phyloP scores from a whole-genome alignment of 1,284 basidiomycete genomes.

The Pseudozyma hubeiensis region DNA sequence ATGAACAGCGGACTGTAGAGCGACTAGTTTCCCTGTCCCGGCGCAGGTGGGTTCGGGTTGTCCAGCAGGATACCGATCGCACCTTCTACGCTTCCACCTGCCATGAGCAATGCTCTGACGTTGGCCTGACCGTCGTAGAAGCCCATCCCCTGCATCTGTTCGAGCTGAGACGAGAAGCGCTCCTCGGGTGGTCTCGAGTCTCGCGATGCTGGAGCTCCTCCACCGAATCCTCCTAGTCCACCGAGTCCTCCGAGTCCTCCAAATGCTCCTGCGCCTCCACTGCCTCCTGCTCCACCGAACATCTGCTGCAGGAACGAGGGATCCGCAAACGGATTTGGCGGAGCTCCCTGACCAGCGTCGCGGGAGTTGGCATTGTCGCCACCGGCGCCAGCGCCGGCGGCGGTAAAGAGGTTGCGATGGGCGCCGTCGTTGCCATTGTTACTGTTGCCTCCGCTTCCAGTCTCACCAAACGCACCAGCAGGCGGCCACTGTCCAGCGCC shows the following conservation, averaged over 20 bases:
- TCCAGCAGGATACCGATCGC: slow-evolving; percentile 60
- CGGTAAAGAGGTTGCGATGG: slow-evolving; percentile 12
- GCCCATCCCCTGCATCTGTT: slow-evolving; percentile 66
- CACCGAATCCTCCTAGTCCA: slow-evolving; percentile 26
- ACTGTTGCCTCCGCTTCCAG: slow-evolving; percentile 7
- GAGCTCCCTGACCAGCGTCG: slow-evolving; percentile 5
- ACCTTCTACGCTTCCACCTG: slow-evolving; percentile 62
- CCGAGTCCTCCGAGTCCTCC: slow-evolving; percentile 41
- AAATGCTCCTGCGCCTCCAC: slow-evolving; percentile 36
- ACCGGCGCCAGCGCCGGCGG: slow-evolving; percentile 14
- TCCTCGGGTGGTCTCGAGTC: slow-evolving; percentile 63
- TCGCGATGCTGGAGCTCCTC: slow-evolving; percentile 24
- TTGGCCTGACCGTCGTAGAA: slow-evolving; percentile 64
- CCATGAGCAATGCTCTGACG: slow-evolving; percentile 60
- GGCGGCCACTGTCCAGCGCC: slow-evolving; percentile 51
- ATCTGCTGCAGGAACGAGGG: slow-evolving; percentile 47
- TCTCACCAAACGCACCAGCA: slow-evolving; percentile 51
- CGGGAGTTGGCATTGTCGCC: slow-evolving; percentile 22
- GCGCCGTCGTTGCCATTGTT: slow-evolving; percentile 20
- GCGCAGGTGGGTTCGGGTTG: slow-evolving; percentile 45
- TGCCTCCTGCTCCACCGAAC: slow-evolving; percentile 41
- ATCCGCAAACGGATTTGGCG: slow-evolving; percentile 33
- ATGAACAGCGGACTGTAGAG: too few species aligned
- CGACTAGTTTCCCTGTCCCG: not conserved
- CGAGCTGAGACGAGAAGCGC: slow-evolving; percentile 62